A percentile compares a stretch with the other conserved stretches of the same genome.
Evolutionary conservation across 2,329 filamentous ascomycete species (phyloP).

Genomic region (Calonectria crousiana): DNA sequence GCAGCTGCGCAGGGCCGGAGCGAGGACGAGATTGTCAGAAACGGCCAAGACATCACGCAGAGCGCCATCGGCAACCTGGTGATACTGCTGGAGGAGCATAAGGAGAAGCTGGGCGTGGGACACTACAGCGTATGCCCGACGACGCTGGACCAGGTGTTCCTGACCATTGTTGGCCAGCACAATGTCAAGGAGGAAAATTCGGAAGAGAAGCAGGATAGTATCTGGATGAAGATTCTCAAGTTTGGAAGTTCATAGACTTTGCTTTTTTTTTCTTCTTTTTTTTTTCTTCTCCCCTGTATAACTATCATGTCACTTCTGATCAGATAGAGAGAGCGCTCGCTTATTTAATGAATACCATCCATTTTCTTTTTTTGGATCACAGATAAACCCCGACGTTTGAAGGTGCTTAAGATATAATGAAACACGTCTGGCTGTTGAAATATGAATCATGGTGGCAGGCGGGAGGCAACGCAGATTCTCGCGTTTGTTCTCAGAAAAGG

Average conservation of each 20-base stretch:
- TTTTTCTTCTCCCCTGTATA: background rate
- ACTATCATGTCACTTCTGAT: background rate
- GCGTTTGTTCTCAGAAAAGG: background rate
- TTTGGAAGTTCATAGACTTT: conserved; percentile 38
- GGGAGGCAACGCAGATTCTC: background rate
- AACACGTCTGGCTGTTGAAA: background rate
- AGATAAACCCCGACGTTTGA: background rate
- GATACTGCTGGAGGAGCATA: conserved; percentile 78
- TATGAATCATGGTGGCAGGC: background rate
- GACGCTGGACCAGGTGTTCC: conserved; percentile 90
- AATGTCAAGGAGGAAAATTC: conserved; percentile 81
- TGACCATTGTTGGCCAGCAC: conserved; percentile 85
- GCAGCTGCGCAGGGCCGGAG: conserved; percentile 36
- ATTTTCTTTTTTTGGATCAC: background rate
- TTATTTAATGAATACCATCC: background rate
- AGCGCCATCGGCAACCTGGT: conserved; percentile 78
- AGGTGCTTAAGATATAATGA: background rate
- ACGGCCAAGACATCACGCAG: conserved; percentile 46
- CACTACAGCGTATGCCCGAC: conserved; percentile 91
- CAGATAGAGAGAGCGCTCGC: background rate
- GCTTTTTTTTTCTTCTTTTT: background rate
- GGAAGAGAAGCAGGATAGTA: conserved; percentile 48
- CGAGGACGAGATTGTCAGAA: conserved; percentile 39
- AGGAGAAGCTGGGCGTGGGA: conserved; percentile 76
- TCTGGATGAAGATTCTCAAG: conserved; percentile 39